A percentile compares a stretch with the other conserved stretches of the same genome.
Evolutionary conservation across 345 rosid species (phyloP).

Genomic region (Angophora floribunda): DNA sequence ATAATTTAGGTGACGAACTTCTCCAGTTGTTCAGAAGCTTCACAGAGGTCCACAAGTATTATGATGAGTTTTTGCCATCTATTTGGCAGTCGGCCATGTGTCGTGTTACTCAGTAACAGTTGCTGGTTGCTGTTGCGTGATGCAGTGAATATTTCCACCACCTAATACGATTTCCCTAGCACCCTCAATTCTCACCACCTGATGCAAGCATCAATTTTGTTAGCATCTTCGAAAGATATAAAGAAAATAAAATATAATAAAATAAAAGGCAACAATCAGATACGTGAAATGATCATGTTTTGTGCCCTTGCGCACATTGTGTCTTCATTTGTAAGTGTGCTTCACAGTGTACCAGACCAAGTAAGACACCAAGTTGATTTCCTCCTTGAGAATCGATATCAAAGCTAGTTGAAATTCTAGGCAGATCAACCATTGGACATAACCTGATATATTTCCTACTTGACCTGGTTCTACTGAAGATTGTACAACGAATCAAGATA

Average conservation of each 20-base stretch:
- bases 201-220: neutral
- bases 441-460: neutral
- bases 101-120: conserved; percentile 3
- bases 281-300: neutral
- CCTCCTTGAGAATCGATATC: neutral
- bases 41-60: neutral
- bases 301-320: neutral
- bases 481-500: neutral
- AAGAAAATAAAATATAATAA: too few species aligned
- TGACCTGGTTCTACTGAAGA: neutral
- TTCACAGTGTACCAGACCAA: neutral
- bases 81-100: neutral
- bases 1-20: neutral
- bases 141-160: conserved; percentile 95
- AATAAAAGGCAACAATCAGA: neutral
- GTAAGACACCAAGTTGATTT: neutral
- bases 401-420: neutral
- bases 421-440: neutral
- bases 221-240: neutral
- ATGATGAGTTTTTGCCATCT: neutral
- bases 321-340: neutral
- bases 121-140: conserved; percentile 85
- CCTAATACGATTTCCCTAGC: conserved; percentile 84
- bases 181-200: conserved; percentile 70
- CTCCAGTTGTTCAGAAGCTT: neutral